A percentile compares a stretch with the other conserved stretches of the same genome.
phyloP scores from a whole-genome alignment of 1,284 basidiomycete genomes.

The Moesziomyces sp. region DNA sequence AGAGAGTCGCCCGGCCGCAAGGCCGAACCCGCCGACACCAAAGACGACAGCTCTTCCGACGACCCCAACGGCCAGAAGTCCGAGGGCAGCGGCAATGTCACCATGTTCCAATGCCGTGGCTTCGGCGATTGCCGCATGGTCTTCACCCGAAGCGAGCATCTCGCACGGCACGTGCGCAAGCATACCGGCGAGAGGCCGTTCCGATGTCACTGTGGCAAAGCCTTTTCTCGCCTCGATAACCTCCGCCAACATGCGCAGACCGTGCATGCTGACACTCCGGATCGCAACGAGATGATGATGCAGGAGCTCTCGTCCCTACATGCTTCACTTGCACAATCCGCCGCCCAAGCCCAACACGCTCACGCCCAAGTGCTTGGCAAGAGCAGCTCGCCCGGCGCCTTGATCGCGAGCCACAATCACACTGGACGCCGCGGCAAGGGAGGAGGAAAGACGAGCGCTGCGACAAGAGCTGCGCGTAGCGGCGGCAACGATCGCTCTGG shows the following conservation, averaged over 20 bases:
- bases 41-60: conserved; percentile 9
- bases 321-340: conserved; percentile 75
- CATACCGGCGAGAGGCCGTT: conserved; percentile 97
- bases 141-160: conserved; percentile 91
- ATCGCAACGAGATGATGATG: conserved; percentile 91
- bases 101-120: conserved; percentile 93
- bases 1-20: conserved; percentile 26
- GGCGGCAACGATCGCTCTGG: conserved; percentile 14
- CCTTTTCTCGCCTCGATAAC: conserved; percentile 95
- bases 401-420: conserved; percentile 49
- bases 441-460: conserved; percentile 30
- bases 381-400: conserved; percentile 40
- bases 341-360: conserved; percentile 58
- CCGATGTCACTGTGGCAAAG: conserved; percentile 88
- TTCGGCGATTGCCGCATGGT: conserved; percentile 97
- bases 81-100: conserved; percentile 72
- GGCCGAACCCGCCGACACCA: background rate
- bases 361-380: conserved; percentile 57
- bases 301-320: conserved; percentile 86
- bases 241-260: conserved; percentile 95
- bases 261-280: conserved; percentile 86
- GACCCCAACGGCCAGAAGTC: conserved; percentile 23
- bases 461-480: conserved; percentile 23
- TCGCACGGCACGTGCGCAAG: conserved; percentile 94
- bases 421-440: conserved; percentile 37